Conservation (phyloP, 179 eudicot genomes). For the Corrigiola litoralis region DNA sequence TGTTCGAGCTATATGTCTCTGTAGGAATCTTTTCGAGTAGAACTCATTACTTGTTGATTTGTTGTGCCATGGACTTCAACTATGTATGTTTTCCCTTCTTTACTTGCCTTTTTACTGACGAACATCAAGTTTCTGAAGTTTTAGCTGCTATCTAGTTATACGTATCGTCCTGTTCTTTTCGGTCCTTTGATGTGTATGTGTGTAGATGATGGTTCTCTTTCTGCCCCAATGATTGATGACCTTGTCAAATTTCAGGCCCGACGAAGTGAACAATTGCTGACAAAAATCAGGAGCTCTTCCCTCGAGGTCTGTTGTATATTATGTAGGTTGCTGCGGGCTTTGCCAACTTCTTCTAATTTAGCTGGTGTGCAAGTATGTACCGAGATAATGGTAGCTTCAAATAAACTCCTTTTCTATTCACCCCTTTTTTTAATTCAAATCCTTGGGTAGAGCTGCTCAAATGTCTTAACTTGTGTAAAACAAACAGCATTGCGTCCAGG, state of each 20-base stretch:
- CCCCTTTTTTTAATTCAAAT: neutral
- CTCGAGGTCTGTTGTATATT: conserved; percentile 52
- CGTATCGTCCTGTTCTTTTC: no score
- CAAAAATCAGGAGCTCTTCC: conserved; percentile 53
- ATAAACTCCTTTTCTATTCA: conserved; percentile 5
- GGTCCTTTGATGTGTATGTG: no score
- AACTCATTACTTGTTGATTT: no score
- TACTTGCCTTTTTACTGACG: neutral
- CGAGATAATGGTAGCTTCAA: conserved; percentile 34
- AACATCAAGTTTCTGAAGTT: no score
- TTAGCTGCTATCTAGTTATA: no score
- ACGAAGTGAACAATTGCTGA: conserved; percentile 57
- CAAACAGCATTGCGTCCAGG: conserved; percentile 67
- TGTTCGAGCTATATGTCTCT: neutral
- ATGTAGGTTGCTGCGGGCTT: conserved; percentile 47
- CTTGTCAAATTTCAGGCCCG: conserved; percentile 46
- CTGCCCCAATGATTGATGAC: neutral
- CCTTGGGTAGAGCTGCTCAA: neutral
- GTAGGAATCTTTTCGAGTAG: no score
- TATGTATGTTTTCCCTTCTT: neutral
- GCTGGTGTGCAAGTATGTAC: conserved; percentile 63
- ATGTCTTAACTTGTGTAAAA: conserved; percentile 23
- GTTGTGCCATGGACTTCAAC: neutral
- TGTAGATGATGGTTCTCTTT: neutral
- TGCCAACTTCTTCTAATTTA: conserved; percentile 42